phyloP scores from a whole-genome alignment of 352 stramenopile genomes.

The Phytophthora sp. region DNA sequence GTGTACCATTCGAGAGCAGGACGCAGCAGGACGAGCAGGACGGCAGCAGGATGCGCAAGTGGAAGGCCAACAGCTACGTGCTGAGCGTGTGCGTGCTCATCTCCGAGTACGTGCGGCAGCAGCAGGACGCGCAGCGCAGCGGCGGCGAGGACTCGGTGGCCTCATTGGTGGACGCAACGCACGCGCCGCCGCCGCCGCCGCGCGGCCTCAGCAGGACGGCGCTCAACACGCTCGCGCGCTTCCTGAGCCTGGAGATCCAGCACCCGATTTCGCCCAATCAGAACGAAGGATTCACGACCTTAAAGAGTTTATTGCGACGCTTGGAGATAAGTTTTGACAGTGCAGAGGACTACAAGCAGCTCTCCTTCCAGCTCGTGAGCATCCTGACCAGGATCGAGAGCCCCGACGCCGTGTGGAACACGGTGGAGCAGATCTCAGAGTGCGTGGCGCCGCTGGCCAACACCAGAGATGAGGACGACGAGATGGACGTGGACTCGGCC shows the following conservation, averaged over 20 bases:
- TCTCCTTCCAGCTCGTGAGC: conserved; percentile 54
- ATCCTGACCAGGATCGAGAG: conserved; percentile 64
- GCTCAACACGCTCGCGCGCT: conserved; percentile 54
- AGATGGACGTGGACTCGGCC: conserved; percentile 43
- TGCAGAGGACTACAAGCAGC: conserved; percentile 43
- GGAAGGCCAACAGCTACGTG: conserved; percentile 53
- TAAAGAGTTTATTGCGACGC: conserved; percentile 51
- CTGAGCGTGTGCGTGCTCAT: conserved; percentile 55
- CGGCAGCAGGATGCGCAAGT: conserved; percentile 41
- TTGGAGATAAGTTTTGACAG: conserved; percentile 47
- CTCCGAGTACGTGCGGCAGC: conserved; percentile 55
- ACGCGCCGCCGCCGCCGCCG: background rate
- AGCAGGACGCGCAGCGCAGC: conserved; percentile 31
- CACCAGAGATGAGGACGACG: conserved; percentile 19
- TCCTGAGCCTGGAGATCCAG: conserved; percentile 66
- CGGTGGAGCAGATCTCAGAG: conserved; percentile 69
- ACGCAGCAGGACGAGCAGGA: no score
- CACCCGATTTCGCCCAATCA: conserved; percentile 32
- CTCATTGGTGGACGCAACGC: conserved; percentile 17
- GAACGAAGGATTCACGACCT: conserved; percentile 23
- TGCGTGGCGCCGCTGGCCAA: conserved; percentile 53
- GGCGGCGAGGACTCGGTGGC: conserved; percentile 29
- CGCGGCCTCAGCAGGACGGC: conserved; percentile 37
- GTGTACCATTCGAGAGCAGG: no score
- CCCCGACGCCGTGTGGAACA: conserved; percentile 66